phyloP scores from a whole-genome alignment of 2,329 filamentous ascomycete species.

The Botrytis sinoallii region DNA sequence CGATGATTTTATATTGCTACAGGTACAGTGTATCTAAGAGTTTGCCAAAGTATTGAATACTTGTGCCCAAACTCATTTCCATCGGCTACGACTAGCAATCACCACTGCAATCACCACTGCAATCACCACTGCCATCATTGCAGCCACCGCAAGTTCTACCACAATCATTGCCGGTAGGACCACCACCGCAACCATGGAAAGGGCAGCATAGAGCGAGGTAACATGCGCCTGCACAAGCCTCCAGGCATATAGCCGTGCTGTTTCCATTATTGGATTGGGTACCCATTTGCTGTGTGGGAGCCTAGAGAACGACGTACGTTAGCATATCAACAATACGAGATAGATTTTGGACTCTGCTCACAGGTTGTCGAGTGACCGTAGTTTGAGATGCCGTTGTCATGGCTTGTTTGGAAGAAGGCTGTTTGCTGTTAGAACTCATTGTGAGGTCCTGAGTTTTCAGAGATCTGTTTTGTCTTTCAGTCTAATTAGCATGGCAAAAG shows the following conservation, averaged over 20 bases:
- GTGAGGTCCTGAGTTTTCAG: neutral
- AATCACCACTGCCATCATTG: neutral
- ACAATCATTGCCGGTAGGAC: neutral
- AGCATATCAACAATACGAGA: neutral
- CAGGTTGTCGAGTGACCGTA: neutral
- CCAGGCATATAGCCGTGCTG: fast-evolving
- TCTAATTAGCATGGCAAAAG: neutral
- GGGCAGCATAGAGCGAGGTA: neutral
- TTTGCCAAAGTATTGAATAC: neutral
- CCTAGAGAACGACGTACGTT: neutral
- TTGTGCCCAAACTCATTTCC: neutral
- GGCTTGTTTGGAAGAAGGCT: neutral
- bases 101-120: too few species aligned
- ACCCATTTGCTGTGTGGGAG: neutral
- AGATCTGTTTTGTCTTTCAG: neutral
- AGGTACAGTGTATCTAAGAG: neutral
- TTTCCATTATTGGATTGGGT: too few species aligned
- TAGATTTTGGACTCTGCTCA: too few species aligned
- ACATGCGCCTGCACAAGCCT: fast-evolving
- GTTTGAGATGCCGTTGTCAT: neutral
- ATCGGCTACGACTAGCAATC: neutral
- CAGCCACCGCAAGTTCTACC: neutral
- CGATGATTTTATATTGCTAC: neutral
- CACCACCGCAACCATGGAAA: neutral
- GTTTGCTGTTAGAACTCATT: neutral